Conservation (phyloP, 257 asterid genomes). For the Primulina eburnea region DNA sequence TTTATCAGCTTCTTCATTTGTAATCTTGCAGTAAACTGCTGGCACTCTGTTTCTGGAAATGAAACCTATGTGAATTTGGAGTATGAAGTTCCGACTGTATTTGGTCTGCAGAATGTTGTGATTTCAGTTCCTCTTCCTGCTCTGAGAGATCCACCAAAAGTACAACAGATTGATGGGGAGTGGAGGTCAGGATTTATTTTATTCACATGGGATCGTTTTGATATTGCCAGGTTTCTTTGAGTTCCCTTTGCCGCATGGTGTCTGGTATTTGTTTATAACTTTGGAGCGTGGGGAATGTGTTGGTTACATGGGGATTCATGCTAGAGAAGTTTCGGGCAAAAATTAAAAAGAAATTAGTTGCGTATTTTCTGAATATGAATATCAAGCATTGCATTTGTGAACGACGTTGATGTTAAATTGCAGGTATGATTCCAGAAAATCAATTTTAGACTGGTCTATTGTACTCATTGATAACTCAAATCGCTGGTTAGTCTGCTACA, state of each 20-base stretch:
- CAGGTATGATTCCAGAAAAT: slow-evolving; percentile 83
- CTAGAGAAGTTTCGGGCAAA: not conserved
- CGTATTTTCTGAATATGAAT: slow-evolving; percentile 12
- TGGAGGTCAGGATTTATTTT: slow-evolving; percentile 56
- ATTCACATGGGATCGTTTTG: not conserved
- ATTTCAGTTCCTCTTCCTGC: slow-evolving; percentile 96
- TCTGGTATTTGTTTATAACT: not conserved
- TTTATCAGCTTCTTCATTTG: slow-evolving; percentile 18
- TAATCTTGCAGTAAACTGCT: slow-evolving; percentile 69
- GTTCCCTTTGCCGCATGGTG: not conserved
- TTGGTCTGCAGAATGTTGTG: slow-evolving; percentile 83
- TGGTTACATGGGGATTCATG: slow-evolving; percentile 16
- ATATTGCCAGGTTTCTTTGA: slow-evolving; percentile 8
- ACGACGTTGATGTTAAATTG: slow-evolving; percentile 22
- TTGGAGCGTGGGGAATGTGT: not conserved
- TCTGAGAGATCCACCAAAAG: slow-evolving; percentile 80
- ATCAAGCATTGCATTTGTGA: slow-evolving; percentile 13
- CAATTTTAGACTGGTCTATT: slow-evolving; percentile 87
- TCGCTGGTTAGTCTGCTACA: slow-evolving; percentile 64
- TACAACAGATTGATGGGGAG: slow-evolving; percentile 87
- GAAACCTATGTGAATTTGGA: slow-evolving; percentile 89
- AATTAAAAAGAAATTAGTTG: slow-evolving; percentile 4
- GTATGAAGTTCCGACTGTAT: slow-evolving; percentile 74
- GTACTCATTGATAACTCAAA: slow-evolving; percentile 81
- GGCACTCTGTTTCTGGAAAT: slow-evolving; percentile 92